Percentiles rank a stretch among this genome's conserved stretches.
phyloP scores from a whole-genome alignment of 108 stramenopile species.

The Cyclostephanos invisitatus region DNA sequence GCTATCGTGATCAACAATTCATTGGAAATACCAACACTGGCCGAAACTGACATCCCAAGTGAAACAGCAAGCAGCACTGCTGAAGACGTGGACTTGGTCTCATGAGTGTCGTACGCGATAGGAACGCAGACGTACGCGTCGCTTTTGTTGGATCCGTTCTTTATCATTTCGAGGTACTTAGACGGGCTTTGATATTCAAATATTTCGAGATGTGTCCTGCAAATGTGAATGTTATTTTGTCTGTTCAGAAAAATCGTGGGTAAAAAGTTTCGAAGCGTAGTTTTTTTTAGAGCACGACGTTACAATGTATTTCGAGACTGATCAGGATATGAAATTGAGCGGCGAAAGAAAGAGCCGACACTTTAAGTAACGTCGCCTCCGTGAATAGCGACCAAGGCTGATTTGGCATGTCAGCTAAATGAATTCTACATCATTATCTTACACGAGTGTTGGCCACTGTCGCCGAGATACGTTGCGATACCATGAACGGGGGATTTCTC shows the following conservation, averaged over 20 bases:
- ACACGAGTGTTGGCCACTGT: conserved; percentile 21
- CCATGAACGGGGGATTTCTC: conserved; percentile 39
- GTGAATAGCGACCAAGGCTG: not conserved
- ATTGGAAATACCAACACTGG: not conserved
- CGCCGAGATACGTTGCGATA: conserved; percentile 31
- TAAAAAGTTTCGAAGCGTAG: no score
- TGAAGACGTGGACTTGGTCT: not conserved
- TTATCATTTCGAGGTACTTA: not conserved
- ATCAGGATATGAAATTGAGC: no score
- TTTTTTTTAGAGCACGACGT: no score
- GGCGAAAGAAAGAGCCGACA: not conserved
- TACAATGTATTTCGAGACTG: no score
- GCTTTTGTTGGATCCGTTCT: not conserved
- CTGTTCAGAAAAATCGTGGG: no score
- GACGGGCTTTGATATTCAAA: not conserved
- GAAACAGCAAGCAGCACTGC: not conserved
- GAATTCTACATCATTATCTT: not conserved
- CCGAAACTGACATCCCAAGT: not conserved
- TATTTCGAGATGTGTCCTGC: no score
- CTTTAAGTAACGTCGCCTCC: not conserved
- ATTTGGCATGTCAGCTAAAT: not conserved
- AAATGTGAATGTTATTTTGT: no score
- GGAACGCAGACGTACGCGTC: not conserved
- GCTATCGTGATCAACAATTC: no score
- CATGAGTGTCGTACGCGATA: not conserved